Conservation (phyloP, 495 filamentous ascomycete species). For the Daldinia childiae region DNA sequence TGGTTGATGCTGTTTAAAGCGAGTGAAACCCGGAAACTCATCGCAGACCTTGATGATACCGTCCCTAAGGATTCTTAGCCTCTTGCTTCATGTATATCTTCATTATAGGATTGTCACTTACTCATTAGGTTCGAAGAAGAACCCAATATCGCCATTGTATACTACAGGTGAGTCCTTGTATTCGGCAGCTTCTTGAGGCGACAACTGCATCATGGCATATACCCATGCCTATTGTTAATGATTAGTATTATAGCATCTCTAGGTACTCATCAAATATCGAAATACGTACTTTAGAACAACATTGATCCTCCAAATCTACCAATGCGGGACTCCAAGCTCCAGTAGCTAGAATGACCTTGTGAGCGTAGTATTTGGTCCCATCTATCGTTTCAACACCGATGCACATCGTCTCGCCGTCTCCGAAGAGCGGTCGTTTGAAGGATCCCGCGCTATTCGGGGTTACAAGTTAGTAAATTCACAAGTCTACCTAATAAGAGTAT, state of each 20-base stretch:
- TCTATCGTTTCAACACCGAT: constrained; percentile 48
- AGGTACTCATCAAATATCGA: too few relatives aligned
- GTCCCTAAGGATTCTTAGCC: constrained; percentile 23
- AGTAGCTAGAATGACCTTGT: constrained; percentile 48
- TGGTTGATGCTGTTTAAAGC: constrained; percentile 53
- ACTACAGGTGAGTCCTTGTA: constrained; percentile 63
- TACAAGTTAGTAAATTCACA: neutral
- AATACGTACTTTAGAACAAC: constrained; percentile 40
- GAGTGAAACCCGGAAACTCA: constrained; percentile 44
- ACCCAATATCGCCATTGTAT: constrained; percentile 63
- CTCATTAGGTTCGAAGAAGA: constrained; percentile 69
- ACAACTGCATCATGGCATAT: constrained; percentile 63
- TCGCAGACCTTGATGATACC: constrained; percentile 42
- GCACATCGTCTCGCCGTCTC: constrained; percentile 35
- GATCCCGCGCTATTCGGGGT: constrained; percentile 26
- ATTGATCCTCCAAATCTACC: constrained; percentile 49
- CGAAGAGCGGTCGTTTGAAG: constrained; percentile 33
- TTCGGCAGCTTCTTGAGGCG: constrained; percentile 57
- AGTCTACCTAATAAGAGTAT: neutral
- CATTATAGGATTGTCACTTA: constrained; percentile 31
- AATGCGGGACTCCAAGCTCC: constrained; percentile 51
- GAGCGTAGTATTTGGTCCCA: constrained; percentile 46
- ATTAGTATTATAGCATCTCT: constrained; percentile 11
- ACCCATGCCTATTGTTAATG: constrained; percentile 54
- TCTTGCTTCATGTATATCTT: constrained; percentile 48